Conservation (phyloP, 1,139 yeast genomes). For the Meyerozyma sp. region DNA sequence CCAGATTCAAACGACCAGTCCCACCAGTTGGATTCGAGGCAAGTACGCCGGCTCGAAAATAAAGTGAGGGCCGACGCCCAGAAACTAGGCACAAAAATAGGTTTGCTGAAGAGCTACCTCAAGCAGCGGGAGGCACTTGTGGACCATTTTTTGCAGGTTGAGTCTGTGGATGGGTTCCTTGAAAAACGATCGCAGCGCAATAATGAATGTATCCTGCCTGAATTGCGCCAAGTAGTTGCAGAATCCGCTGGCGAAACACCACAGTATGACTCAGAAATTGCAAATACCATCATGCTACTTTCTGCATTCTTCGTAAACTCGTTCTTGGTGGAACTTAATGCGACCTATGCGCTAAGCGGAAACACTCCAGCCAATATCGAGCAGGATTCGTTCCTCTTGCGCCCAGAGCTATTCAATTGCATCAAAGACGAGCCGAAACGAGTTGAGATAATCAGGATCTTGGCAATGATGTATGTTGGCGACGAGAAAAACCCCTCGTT, state of each 20-base stretch:
- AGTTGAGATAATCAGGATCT: conserved; percentile 13
- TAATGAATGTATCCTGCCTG: background rate
- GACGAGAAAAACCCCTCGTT: conserved; percentile 3
- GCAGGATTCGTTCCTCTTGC: conserved; percentile 10
- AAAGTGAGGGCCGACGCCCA: background rate
- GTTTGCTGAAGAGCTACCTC: background rate
- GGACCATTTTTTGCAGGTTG: conserved; percentile 9
- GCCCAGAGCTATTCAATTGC: conserved; percentile 12
- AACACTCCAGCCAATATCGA: conserved; percentile 3
- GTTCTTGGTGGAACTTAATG: conserved; percentile 21
- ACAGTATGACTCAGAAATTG: conserved; percentile 15
- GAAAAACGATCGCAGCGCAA: background rate
- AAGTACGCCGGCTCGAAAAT: background rate
- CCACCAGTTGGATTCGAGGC: background rate
- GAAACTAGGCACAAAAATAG: background rate
- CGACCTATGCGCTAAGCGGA: conserved; percentile 14
- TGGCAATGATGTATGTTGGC: conserved; percentile 11
- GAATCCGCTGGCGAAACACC: conserved; percentile 6
- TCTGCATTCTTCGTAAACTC: conserved; percentile 14
- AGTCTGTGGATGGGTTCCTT: conserved; percentile 14
- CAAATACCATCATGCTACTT: conserved; percentile 16
- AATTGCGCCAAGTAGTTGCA: background rate
- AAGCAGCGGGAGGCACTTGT: background rate
- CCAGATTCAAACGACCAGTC: background rate
- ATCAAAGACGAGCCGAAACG: conserved; percentile 11